Conservation (phyloP, 2,329 filamentous ascomycete genomes). For the Ascochyta rabiei region DNA sequence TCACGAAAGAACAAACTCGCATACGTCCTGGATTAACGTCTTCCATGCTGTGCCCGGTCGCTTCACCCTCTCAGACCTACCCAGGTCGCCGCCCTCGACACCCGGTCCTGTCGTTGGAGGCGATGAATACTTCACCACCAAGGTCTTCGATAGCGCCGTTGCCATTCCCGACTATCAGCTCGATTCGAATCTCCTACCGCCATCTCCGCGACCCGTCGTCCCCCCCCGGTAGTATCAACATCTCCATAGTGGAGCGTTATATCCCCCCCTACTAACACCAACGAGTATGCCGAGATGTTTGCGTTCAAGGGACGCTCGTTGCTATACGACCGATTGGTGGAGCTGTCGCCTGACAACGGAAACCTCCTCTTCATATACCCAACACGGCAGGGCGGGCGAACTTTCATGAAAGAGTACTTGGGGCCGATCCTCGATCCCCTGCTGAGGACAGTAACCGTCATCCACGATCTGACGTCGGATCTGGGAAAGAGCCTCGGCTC, state of each 20-base stretch:
- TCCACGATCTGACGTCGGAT: slow-evolving; percentile 64
- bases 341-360: slow-evolving; percentile 63
- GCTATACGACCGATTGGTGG: slow-evolving; percentile 65
- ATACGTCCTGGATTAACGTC: slow-evolving; percentile 67
- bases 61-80: slow-evolving; percentile 66
- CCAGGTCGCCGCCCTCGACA: slow-evolving; percentile 67
- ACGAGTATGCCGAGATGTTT: slow-evolving; percentile 67
- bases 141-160: slow-evolving; percentile 67
- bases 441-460: slow-evolving; percentile 63
- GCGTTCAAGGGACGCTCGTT: slow-evolving; percentile 59
- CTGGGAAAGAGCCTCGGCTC: slow-evolving; percentile 60
- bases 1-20: slow-evolving; percentile 58
- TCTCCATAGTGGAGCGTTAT: slow-evolving; percentile 68
- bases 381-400: slow-evolving; percentile 61
- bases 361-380: slow-evolving; percentile 68
- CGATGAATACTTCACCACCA: slow-evolving; percentile 67
- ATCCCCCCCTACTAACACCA: slow-evolving; percentile 66
- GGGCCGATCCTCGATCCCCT: slow-evolving; percentile 67
- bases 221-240: slow-evolving; percentile 65
- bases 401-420: slow-evolving; percentile 65
- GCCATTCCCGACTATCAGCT: slow-evolving; percentile 64
- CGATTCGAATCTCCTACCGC: slow-evolving; percentile 56
- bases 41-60: slow-evolving; percentile 68
- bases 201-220: slow-evolving; percentile 63
- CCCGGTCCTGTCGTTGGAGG: slow-evolving; percentile 58